Conservation (phyloP, 2,329 filamentous ascomycete species). For the Pseudocercospora musae region DNA sequence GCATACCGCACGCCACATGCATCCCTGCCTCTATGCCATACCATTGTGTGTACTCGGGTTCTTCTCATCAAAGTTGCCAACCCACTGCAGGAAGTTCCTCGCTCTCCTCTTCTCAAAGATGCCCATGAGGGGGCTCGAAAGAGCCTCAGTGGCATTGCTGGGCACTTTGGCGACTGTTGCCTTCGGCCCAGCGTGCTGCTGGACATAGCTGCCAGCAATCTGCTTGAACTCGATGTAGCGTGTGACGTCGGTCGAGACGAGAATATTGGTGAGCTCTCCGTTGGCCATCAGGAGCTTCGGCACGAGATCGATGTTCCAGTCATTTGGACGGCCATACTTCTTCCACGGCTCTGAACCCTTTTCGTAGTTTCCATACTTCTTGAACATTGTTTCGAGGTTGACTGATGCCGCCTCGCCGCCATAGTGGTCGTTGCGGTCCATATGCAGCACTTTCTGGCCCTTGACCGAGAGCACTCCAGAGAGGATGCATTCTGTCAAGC, state of each 20-base stretch:
- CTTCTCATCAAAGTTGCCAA: slow-evolving; percentile 78
- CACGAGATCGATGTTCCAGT: slow-evolving; percentile 99
- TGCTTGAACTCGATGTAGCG: slow-evolving; percentile 54
- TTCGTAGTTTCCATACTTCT: slow-evolving; percentile 84
- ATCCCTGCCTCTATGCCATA: slow-evolving; percentile 38
- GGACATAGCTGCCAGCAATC: slow-evolving; percentile 92
- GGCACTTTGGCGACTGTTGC: slow-evolving; percentile 96
- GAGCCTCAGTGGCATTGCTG: slow-evolving; percentile 83
- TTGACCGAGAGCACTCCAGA: slow-evolving; percentile 97
- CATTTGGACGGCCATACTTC: slow-evolving; percentile 92
- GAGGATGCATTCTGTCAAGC: slow-evolving; percentile 97
- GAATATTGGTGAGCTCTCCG: slow-evolving; percentile 96
- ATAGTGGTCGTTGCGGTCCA: slow-evolving; percentile 97
- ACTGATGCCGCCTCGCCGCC: slow-evolving; percentile 95
- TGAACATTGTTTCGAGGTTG: slow-evolving; percentile 96
- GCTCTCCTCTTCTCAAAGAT: slow-evolving; percentile 96
- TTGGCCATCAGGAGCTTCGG: slow-evolving; percentile 99
- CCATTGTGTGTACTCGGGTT: slow-evolving; percentile 88
- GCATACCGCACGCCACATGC: neutral
- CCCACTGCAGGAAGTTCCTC: slow-evolving; percentile 95
- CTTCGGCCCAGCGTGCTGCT: slow-evolving; percentile 77
- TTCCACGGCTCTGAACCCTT: slow-evolving; percentile 90
- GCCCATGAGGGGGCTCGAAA: slow-evolving; percentile 92
- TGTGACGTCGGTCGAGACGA: slow-evolving; percentile 81
- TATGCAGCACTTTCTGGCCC: slow-evolving; percentile 98